Base-by-base conservation (phyloP, 2,329 filamentous ascomycete genomes). In the Aciculosporium take region DNA sequence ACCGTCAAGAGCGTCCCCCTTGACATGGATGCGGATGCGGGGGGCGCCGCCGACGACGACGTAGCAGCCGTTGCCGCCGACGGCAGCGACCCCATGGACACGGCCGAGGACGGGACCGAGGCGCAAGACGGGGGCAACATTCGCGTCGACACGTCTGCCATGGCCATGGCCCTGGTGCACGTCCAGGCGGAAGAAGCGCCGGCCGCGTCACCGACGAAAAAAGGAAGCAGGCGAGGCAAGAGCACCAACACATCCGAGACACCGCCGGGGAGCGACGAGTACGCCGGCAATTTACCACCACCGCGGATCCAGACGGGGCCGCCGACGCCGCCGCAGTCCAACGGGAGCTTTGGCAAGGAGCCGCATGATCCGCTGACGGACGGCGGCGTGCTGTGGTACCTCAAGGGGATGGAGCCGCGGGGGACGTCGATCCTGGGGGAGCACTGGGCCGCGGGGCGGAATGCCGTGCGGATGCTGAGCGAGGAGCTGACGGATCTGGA, bases 401-500 rank as follows among this genome's bases (percentile, higher is more conserved):
- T 94, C 45, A 75, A 84, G 53, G 72, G 76, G 7, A 93, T 93
- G 55, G 76, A 91, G 39, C 81, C 84, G 1, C 41, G 76, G 40
- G 89, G 87, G 43, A 94, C 86, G 0, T 89, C 81, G 1, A 75
- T 89, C 8, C 68, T 84, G 42, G 81, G 81, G 48, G 83, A 89
- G 60, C 71, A 77, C 40, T 60, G 57, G 56, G 53, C 48, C 69
- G 77, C 74, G 0, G 84, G 80, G 2, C 72, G 79, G 27, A 82
- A 88, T 42, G 76, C 82, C 1, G 62, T 69, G 28, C 65, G 72
- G 23, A 67, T 65, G 51, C 78, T 89, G 60, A 93, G 84, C 52
- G 88, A 94, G 59, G 84, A 89, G 51, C 69, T 95, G 18, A 93
- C 84, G 43, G 89, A 95, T 55, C 78, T 95, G 56, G 88, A 94